These are phyloP conservation scores for Rhodotorula sp. DNA, from an alignment of 1,284 basidiomycete species.

Conservation along the genomic window DNA sequence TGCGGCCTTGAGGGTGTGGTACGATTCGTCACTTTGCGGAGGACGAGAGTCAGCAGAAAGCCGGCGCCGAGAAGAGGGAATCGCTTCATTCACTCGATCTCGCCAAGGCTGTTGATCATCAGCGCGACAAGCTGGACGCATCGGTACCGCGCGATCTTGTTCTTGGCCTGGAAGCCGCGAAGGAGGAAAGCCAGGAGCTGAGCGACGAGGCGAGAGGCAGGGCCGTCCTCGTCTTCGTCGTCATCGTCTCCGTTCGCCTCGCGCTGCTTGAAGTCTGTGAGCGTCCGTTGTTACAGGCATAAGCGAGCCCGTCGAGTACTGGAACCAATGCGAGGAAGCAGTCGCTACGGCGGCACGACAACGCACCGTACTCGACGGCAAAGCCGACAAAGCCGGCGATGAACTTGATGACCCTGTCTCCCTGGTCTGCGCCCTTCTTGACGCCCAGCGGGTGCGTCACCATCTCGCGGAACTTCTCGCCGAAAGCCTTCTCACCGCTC, in stretches of 20 bases:
- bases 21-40: conserved; percentile 70
- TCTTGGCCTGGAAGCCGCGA: conserved; percentile 80
- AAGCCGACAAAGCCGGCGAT: conserved; percentile 77
- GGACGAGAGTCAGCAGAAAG: neutral
- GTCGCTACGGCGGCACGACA: too few species aligned
- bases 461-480: conserved; percentile 68
- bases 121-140: conserved; percentile 75
- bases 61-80: neutral
- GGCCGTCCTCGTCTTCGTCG: conserved; percentile 59
- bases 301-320: too few species aligned
- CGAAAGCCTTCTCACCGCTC: conserved; percentile 77
- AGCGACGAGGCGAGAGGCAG: conserved; percentile 69
- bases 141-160: conserved; percentile 81
- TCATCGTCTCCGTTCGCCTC: conserved; percentile 48
- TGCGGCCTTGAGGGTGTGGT: conserved; percentile 62
- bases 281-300: too few species aligned
- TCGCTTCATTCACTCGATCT: conserved; percentile 63
- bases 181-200: conserved; percentile 74
- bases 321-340: too few species aligned
- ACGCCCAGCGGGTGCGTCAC: conserved; percentile 62
- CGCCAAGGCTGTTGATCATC: conserved; percentile 73
- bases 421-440: conserved; percentile 78
- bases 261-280: conserved; percentile 33
- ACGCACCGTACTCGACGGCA: conserved; percentile 69
- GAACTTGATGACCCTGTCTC: conserved; percentile 81